A percentile compares a stretch with the other conserved stretches of the same genome.
Evolutionary conservation across 345 rosid genomes (phyloP).

Genomic region (Mercurialis annua): DNA sequence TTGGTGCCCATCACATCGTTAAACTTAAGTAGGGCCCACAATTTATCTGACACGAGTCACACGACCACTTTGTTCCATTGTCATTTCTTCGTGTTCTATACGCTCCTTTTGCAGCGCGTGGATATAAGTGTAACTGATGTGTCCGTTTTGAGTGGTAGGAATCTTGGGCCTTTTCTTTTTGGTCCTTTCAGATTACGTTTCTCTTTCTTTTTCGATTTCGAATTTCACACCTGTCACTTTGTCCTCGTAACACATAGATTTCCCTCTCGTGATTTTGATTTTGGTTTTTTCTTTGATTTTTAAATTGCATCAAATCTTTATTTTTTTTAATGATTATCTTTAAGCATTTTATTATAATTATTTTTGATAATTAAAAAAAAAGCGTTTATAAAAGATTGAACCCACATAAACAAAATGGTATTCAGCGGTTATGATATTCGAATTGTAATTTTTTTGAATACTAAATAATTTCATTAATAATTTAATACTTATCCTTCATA

Average conservation of each 20-base stretch:
- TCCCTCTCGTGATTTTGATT: neutral
- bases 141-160: constrained; percentile 5
- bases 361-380: too few species aligned
- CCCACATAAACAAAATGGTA: too few species aligned
- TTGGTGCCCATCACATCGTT: constrained; percentile 17
- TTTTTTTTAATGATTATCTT: too few species aligned
- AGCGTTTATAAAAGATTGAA: too few species aligned
- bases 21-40: constrained; percentile 14
- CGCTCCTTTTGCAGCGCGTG: neutral
- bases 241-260: neutral
- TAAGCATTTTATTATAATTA: too few species aligned
- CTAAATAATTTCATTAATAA: too few species aligned
- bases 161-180: neutral
- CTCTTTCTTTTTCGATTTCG: neutral
- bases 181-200: neutral
- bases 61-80: constrained; percentile 22
- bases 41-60: constrained; percentile 21
- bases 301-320: too few species aligned
- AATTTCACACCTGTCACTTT: neutral
- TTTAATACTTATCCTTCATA: too few species aligned
- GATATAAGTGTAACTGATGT: neutral
- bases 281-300: neutral
- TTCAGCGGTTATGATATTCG: too few species aligned
- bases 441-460: too few species aligned
- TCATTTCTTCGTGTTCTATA: neutral